A percentile compares a stretch with the other conserved stretches of the same genome.
Evolutionary conservation across 2,329 filamentous ascomycete genomes (phyloP).

Genomic region (Alternaria solani): DNA sequence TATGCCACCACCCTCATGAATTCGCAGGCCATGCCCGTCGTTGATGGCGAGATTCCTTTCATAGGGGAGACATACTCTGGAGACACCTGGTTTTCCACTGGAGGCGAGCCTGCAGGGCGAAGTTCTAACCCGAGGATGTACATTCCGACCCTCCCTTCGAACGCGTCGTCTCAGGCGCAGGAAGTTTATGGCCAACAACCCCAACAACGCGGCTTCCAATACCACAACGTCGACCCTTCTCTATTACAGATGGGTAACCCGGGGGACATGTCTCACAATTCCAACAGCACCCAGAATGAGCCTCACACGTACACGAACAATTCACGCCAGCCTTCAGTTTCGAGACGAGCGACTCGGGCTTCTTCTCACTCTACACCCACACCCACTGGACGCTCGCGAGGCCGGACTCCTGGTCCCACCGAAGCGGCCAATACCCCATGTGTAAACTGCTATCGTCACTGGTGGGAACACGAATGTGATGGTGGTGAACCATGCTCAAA

Average conservation of each 20-base stretch:
- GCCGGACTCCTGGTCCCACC: not conserved
- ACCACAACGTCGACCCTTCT: not conserved
- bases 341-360: not conserved
- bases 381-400: not conserved
- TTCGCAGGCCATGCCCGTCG: not conserved
- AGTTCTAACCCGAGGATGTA: not conserved
- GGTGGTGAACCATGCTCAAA: not conserved
- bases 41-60: not conserved
- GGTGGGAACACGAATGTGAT: constrained; percentile 2
- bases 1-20: not conserved
- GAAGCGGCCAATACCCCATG: not conserved
- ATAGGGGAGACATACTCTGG: not conserved
- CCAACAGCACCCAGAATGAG: not conserved
- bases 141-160: not conserved
- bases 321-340: not conserved
- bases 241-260: not conserved
- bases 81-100: not conserved
- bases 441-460: constrained; percentile 5
- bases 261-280: not conserved
- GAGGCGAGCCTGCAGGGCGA: not conserved
- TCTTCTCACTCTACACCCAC: not conserved
- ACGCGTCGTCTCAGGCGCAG: not conserved
- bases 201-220: not conserved
- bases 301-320: not conserved
- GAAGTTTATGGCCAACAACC: not conserved